phyloP scores from a whole-genome alignment of 108 stramenopile genomes.

The Nannochloropsis granulata region DNA sequence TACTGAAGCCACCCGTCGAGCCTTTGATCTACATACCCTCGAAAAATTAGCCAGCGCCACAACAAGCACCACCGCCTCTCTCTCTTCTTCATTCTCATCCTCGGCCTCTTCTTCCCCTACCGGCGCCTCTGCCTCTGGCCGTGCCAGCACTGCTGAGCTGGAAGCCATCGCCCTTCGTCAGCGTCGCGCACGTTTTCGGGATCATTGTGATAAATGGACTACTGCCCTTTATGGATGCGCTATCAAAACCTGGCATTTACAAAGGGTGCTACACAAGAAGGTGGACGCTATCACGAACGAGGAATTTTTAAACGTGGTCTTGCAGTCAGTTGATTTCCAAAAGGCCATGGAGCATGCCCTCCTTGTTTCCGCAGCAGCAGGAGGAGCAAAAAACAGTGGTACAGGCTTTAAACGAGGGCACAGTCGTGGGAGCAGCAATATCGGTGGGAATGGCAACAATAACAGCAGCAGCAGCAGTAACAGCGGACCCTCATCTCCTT shows the following conservation, averaged over 20 bases:
- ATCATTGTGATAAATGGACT: neutral
- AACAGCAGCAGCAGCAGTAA: neutral
- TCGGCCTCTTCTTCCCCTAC: neutral
- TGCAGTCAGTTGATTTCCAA: neutral
- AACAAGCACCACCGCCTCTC: neutral
- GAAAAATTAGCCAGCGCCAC: neutral
- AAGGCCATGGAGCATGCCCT: neutral
- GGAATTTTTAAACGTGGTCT: neutral
- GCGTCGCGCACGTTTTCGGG: neutral
- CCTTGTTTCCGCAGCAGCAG: no score
- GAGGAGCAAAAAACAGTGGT: no score
- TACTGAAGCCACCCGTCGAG: neutral
- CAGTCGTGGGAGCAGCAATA: no score
- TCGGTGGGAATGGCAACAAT: no score
- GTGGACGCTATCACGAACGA: neutral
- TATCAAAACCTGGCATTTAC: neutral
- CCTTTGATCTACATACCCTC: conserved; percentile 1
- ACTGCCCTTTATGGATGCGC: neutral
- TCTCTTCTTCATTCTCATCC: neutral
- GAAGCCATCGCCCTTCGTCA: neutral
- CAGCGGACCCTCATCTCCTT: neutral
- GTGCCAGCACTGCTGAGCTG: neutral
- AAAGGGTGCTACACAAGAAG: neutral
- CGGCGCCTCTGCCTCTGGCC: neutral
- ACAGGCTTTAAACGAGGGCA: no score